Base-by-base conservation (phyloP, 78 protist species). In the Speleostelium caveatum region DNA sequence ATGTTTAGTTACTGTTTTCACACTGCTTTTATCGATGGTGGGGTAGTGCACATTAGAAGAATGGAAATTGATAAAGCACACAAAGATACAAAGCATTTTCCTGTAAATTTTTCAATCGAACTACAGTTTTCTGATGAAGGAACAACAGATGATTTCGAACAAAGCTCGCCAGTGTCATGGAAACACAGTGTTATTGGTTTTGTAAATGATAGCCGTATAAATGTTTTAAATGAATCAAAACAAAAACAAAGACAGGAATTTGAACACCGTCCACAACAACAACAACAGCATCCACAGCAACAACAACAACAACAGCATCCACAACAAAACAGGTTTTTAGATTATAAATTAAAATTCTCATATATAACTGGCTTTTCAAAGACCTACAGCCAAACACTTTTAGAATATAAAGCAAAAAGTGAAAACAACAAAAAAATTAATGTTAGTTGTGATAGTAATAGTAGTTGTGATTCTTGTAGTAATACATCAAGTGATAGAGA, bases 1-100 rank as follows among this genome's bases (percentile, higher is more conserved):
- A 78, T 96, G 87, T 93, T 92, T 85, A 72, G 78, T 38, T 91
- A 94, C 56, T 96, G 97, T 94, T 87, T 96, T 87, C 92, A 96
- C 73, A 96, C 97, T 7, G 95, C 87, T 33, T 94, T 96, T 42
- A 45, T 94, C 2, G 58, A 76, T 8, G 78, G 86, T 17, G 6
- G 49, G 12, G 28, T 4, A 33, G 24, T 93, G 16, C 72, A 39
- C 12, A 67, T 93, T n/a, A 12, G 65, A 38, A 79, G 91, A 67
- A 30, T 60, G 17, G 97, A 90, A 45, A 61, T 95, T 33, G 97
- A 95, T 71, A 95, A 95, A 75, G 88, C 92, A 53, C 75, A 86
- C 75, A 92, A 93, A 63, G 97, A 95, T 86, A 41, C 69, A 39
- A 91, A 88, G 33, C 91, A 83, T 69, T 83, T 83, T n/a, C 91